These are phyloP conservation scores for Candida montana DNA, from an alignment of 805 yeast genomes.

Conservation along the genomic window DNA sequence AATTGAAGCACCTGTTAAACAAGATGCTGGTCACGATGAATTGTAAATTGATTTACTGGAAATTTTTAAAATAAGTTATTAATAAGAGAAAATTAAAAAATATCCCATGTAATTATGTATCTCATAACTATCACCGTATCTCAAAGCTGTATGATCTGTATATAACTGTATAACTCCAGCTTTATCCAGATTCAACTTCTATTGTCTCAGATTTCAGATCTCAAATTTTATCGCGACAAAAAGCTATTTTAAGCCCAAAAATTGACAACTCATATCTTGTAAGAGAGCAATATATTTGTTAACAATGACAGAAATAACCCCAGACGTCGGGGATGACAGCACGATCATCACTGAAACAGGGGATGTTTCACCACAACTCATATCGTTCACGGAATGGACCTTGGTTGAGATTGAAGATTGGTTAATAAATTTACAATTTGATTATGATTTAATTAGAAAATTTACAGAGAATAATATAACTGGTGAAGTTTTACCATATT, in stretches of 20 bases:
- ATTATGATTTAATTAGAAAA: constrained; percentile 12
- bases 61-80: too few relatives aligned
- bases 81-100: too few relatives aligned
- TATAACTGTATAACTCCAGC: too few relatives aligned
- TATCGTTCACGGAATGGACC: constrained; percentile 19
- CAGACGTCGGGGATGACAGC: neutral
- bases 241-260: too few relatives aligned
- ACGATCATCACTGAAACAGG: neutral
- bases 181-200: too few relatives aligned
- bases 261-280: too few relatives aligned
- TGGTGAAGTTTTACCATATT: constrained; percentile 65
- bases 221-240: too few relatives aligned
- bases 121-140: too few relatives aligned
- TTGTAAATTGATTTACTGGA: constrained; percentile 2
- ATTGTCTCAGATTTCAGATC: too few relatives aligned
- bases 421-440: constrained; percentile 17
- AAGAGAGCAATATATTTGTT: too few relatives aligned
- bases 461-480: constrained; percentile 59
- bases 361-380: neutral
- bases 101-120: too few relatives aligned
- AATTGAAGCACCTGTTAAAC: constrained; percentile 24
- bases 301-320: neutral
- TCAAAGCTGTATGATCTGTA: too few relatives aligned
- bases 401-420: constrained; percentile 22
- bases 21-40: constrained; percentile 15